These are phyloP conservation scores for Eucalyptus cladocalyx DNA, from an alignment of 345 rosid species.

Conservation along the genomic window DNA sequence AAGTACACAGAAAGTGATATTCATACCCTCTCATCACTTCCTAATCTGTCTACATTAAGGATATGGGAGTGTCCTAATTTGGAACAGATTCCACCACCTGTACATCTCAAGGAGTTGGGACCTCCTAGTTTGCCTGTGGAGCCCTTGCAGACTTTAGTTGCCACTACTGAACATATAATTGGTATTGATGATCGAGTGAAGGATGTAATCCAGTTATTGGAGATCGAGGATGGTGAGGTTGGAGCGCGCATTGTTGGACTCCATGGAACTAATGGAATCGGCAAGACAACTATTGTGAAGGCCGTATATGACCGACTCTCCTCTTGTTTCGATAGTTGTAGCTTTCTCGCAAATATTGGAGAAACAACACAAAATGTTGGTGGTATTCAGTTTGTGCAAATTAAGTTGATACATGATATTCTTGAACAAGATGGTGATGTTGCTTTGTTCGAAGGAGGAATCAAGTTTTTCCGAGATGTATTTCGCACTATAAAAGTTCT, in stretches of 20 bases:
- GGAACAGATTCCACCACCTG: background rate
- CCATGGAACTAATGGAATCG: too few relatives aligned
- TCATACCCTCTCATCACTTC: background rate
- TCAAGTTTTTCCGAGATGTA: accelerated
- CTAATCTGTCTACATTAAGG: background rate
- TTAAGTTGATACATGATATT: too few relatives aligned
- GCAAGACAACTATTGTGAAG: too few relatives aligned
- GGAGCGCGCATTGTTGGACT: accelerated
- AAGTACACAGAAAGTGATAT: background rate
- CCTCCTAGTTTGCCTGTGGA: background rate
- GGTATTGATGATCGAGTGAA: background rate
- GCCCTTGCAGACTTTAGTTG: background rate
- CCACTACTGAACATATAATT: background rate
- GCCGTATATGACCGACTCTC: too few relatives aligned
- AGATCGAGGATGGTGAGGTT: accelerated
- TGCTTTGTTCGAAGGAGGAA: too few relatives aligned
- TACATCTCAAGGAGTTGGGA: background rate
- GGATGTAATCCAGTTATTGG: background rate
- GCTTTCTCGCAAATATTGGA: too few relatives aligned
- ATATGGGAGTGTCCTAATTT: background rate
- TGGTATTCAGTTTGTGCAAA: too few relatives aligned
- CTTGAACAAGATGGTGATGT: too few relatives aligned
- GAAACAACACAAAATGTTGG: too few relatives aligned
- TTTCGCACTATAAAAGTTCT: background rate
- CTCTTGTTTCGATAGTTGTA: too few relatives aligned